These are phyloP conservation scores for Dictyostelium brefeldianum DNA, from an alignment of 78 protist genomes.

Conservation along the genomic window DNA sequence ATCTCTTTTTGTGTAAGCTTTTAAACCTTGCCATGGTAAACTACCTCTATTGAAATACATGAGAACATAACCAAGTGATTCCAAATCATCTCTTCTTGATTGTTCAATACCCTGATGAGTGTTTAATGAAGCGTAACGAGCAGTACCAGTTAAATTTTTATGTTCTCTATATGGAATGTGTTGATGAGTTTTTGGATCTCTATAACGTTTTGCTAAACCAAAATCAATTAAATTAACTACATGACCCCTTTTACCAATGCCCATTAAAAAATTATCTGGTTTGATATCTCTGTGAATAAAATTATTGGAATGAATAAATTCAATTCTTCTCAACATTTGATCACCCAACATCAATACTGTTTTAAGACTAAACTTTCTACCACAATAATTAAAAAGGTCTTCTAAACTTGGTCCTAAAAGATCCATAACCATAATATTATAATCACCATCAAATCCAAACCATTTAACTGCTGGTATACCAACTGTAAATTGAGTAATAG, in stretches of 20 bases:
- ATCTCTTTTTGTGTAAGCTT: conserved; percentile 95
- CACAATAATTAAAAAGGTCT: conserved; percentile 97
- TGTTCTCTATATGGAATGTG: conserved; percentile 98
- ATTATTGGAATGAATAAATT: conserved; percentile 90
- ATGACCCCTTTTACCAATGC: conserved; percentile 88
- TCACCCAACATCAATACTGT: conserved; percentile 96
- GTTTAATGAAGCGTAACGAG: conserved; percentile 96
- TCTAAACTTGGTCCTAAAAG: conserved; percentile 98
- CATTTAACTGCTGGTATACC: conserved; percentile 96
- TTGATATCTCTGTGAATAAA: conserved; percentile 97
- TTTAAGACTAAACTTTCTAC: conserved; percentile 88
- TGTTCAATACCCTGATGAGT: conserved; percentile 98
- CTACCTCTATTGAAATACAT: conserved; percentile 96
- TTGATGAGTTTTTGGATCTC: conserved; percentile 94
- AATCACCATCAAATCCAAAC: conserved; percentile 98
- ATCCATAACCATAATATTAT: conserved; percentile 98
- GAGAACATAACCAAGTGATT: conserved; percentile 95
- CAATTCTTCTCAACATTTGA: conserved; percentile 93
- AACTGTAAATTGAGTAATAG: conserved; percentile 5
- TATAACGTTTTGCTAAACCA: conserved; percentile 98
- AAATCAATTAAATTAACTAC: conserved; percentile 96
- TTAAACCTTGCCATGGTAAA: conserved; percentile 99
- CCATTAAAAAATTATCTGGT: conserved; percentile 95
- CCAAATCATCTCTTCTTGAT: conserved; percentile 97
- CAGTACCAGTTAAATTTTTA: conserved; percentile 98